phyloP scores from a whole-genome alignment of 192 early-diverging fungal species.

The Podila minutissima region DNA sequence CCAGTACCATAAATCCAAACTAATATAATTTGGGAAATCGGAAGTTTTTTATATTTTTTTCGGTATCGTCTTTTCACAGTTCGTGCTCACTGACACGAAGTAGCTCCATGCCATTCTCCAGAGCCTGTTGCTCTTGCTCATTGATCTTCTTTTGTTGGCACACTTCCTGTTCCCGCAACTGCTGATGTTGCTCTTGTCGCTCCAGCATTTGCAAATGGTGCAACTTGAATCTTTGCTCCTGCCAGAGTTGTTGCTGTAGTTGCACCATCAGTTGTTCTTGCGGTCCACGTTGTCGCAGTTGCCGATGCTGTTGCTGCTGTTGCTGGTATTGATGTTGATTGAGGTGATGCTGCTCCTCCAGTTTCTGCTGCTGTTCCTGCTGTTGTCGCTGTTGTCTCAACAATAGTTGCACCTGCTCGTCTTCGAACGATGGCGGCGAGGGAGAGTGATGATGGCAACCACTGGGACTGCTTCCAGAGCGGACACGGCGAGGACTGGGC shows the following conservation, averaged over 20 bases:
- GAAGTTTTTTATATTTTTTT: too few species aligned
- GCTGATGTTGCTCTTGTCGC: background rate
- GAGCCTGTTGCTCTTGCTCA: slow-evolving; percentile 1
- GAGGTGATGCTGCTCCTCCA: slow-evolving; percentile 27
- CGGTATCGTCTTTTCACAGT: background rate
- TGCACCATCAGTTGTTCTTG: slow-evolving; percentile 4
- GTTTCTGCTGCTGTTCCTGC: slow-evolving; percentile 12
- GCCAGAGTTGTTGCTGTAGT: slow-evolving; percentile 13
- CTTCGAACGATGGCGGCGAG: background rate
- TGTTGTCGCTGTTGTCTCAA: background rate
- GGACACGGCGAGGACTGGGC: background rate
- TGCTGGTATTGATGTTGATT: slow-evolving; percentile 16
- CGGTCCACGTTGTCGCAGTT: background rate
- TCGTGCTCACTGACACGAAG: background rate
- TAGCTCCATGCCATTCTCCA: background rate
- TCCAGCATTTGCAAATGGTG: slow-evolving; percentile 3
- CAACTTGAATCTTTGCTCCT: background rate
- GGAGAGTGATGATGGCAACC: background rate
- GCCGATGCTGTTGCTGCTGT: slow-evolving; percentile 19
- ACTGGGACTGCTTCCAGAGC: background rate
- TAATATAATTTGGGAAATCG: background rate
- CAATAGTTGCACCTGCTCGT: background rate
- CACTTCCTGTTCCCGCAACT: background rate
- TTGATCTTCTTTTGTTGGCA: background rate
- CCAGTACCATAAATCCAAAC: slow-evolving; percentile 6